Conservation (phyloP, 345 rosid species). For the Combretum micranthum region DNA sequence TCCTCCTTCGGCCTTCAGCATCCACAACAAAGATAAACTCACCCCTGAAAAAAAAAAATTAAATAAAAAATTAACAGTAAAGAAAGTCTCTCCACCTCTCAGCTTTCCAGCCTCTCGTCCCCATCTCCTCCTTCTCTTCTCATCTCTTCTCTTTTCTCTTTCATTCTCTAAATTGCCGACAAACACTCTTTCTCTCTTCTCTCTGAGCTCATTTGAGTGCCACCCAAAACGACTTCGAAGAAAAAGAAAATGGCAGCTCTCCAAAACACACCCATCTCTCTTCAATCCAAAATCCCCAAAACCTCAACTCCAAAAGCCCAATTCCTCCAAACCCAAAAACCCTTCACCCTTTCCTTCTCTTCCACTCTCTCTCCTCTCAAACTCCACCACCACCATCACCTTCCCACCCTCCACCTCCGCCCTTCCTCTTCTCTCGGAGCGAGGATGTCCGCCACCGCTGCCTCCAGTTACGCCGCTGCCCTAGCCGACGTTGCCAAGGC, state of each 20-base stretch:
- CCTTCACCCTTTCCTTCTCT: conserved; percentile 40
- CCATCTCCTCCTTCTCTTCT: no score
- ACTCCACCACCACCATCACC: conserved; percentile 18
- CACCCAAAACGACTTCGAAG: no score
- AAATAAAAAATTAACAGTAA: no score
- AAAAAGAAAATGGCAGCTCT: conserved; percentile 53
- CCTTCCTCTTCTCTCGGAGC: conserved; percentile 30
- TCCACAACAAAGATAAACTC: no score
- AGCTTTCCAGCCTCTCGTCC: no score
- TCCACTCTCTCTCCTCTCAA: conserved; percentile 26
- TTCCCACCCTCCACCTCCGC: conserved; percentile 15
- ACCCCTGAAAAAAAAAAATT: no score
- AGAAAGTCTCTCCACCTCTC: no score
- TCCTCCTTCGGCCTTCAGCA: no score
- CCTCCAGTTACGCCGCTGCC: conserved; percentile 72
- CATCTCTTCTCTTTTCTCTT: no score
- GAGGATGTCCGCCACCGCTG: conserved; percentile 52
- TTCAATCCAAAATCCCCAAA: conserved; percentile 45
- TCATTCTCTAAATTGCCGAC: no score
- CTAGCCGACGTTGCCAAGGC: conserved; percentile 64
- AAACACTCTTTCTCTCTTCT: no score
- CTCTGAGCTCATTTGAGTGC: no score
- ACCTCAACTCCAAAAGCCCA: conserved; percentile 16
- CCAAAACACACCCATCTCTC: conserved; percentile 39
- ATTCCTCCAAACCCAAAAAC: conserved; percentile 37